These are phyloP conservation scores for Pascua sp. DNA, from an alignment of 1,284 basidiomycete genomes.

Conservation along the genomic window DNA sequence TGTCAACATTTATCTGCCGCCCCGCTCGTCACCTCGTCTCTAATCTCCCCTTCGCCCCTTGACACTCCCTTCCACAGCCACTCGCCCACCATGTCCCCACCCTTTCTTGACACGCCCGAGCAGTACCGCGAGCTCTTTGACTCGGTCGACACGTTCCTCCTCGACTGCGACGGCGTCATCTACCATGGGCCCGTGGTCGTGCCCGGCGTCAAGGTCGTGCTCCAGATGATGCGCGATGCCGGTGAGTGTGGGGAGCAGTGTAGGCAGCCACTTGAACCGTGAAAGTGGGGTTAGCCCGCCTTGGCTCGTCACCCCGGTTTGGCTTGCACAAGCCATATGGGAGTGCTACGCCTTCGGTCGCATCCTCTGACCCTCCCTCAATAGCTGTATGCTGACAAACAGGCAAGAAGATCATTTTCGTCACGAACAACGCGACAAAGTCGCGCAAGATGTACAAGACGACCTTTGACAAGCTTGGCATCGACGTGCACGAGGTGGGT, in stretches of 20 bases:
- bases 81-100: constrained; percentile 24
- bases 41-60: too few species aligned
- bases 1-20: too few species aligned
- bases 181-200: constrained; percentile 82
- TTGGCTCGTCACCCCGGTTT: too few species aligned
- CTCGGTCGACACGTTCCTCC: constrained; percentile 85
- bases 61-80: too few species aligned
- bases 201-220: constrained; percentile 69
- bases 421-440: constrained; percentile 98
- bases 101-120: constrained; percentile 33
- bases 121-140: constrained; percentile 55
- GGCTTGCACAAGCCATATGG: too few species aligned
- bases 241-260: constrained; percentile 19
- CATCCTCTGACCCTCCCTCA: too few species aligned
- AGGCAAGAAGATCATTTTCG: constrained; percentile 89
- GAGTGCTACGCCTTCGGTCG: neutral
- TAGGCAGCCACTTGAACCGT: neutral
- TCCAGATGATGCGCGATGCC: constrained; percentile 59
- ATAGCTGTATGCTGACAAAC: constrained; percentile 1
- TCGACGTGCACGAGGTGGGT: constrained; percentile 77
- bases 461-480: constrained; percentile 85
- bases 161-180: constrained; percentile 96
- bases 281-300: too few species aligned
- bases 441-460: constrained; percentile 79
- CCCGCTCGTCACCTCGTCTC: too few species aligned